Base-by-base conservation (phyloP, 305 asterid genomes). In the Solanum hybrid region DNA sequence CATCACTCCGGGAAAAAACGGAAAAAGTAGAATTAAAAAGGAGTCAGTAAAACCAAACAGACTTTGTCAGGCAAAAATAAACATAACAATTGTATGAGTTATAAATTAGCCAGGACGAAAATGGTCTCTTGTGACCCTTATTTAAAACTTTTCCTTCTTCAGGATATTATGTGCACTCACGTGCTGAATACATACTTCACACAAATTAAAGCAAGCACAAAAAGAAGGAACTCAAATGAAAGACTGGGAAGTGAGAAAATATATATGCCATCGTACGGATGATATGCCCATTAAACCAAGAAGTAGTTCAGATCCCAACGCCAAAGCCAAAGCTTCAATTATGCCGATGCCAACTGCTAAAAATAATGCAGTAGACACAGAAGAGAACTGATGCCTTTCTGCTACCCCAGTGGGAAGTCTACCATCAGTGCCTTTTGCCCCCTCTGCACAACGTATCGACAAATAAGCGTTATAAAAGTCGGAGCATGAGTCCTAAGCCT, bases 241-340 rank as follows among this genome's bases (percentile, higher is more conserved):
- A 76, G 45, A 45, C 17, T 41, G 79, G 31, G 32, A 76, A 84
- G 70, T 79, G 15, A 88, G 78, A 83, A 87, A 87, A 86, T 88
- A 61, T 73, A 84, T 51, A 75, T 68, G 89, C 79, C 89, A 91
- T 29, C 95, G 79, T 94, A 97, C 99, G 51, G 92, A 90, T 91
- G 98, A 90, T 94, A 96, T 94, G 92, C 99, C 98, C 99, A 97
- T 97, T 90, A 95, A 80, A 93, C 93, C 93, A 72, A 97, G 96
- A 91, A 97, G 98, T 89, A 93, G 94, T 91, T 97, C 98, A 93
- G 99, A 95, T 90, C 98, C 98, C 90, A 96, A 89, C 68, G 92
- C 91, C 91, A 97, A 93, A 45, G 98, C 97, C 83, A 89, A 34
- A 89, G 98, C 95, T 93, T 97, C 99, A 89, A 96, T 93, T 85